Conservation (phyloP, 805 yeast species). For the Wickerhamiella musiphila region DNA sequence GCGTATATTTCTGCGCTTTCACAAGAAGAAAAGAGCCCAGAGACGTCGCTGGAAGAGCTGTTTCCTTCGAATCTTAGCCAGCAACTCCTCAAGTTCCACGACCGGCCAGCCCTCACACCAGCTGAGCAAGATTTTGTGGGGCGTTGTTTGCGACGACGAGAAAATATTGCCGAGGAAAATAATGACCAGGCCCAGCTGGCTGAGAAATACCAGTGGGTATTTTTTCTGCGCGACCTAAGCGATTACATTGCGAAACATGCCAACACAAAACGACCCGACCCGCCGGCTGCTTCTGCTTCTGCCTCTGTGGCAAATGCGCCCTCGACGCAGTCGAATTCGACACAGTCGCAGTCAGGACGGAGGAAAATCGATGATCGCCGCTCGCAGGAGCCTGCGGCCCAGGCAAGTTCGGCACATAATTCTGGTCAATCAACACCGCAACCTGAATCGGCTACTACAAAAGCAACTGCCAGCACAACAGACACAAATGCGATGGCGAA, state of each 20-base stretch:
- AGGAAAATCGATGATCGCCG: background rate
- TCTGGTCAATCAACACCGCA: background rate
- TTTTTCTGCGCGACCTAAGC: slow-evolving; percentile 59
- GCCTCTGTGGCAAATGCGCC: background rate
- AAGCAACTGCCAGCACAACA: too few species aligned
- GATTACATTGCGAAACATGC: slow-evolving; percentile 54
- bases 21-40: slow-evolving; percentile 36
- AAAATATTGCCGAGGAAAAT: slow-evolving; percentile 30
- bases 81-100: slow-evolving; percentile 17
- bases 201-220: slow-evolving; percentile 71
- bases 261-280: too few species aligned
- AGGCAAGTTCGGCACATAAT: background rate
- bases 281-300: slow-evolving; percentile 9
- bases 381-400: background rate
- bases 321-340: background rate
- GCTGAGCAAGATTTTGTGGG: slow-evolving; percentile 64
- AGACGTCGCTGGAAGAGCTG: slow-evolving; percentile 54
- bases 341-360: background rate
- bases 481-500: too few species aligned
- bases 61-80: slow-evolving; percentile 48
- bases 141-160: slow-evolving; percentile 56
- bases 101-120: slow-evolving; percentile 34
- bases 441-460: too few species aligned
- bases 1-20: slow-evolving; percentile 82
- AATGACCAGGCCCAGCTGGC: slow-evolving; percentile 37